These are phyloP conservation scores for Leptographium wingfieldii DNA, from an alignment of 2,329 filamentous ascomycete genomes.

Conservation along the genomic window DNA sequence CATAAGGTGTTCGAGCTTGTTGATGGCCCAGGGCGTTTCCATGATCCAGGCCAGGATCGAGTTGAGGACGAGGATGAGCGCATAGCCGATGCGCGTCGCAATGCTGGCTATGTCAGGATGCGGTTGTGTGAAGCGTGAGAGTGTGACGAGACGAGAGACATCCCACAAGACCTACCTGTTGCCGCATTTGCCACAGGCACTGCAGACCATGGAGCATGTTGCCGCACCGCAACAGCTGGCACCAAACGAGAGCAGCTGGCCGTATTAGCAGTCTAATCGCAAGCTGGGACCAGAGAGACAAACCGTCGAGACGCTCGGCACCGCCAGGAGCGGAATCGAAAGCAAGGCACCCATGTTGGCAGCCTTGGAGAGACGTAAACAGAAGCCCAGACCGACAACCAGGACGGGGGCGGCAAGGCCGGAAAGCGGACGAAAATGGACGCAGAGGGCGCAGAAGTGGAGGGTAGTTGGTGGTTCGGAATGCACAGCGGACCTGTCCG, in stretches of 20 bases:
- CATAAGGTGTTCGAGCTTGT: constrained; percentile 83
- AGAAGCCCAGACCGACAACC: not conserved
- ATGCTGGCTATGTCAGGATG: constrained; percentile 43
- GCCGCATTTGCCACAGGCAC: constrained; percentile 89
- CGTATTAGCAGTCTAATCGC: not conserved
- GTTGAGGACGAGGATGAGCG: constrained; percentile 88
- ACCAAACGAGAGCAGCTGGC: constrained; percentile 22
- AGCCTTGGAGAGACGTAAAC: not conserved
- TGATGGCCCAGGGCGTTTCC: constrained; percentile 97
- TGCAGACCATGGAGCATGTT: constrained; percentile 91
- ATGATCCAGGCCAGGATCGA: constrained; percentile 97
- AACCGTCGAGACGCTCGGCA: constrained; percentile 81
- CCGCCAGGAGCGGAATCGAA: constrained; percentile 75
- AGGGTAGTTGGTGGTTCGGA: not conserved
- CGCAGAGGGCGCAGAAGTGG: not conserved
- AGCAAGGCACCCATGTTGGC: constrained; percentile 73
- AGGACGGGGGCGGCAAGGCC: not conserved
- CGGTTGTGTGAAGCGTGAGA: not conserved
- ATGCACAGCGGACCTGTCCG: not conserved
- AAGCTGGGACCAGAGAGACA: constrained; percentile 21
- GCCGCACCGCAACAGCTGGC: constrained; percentile 94
- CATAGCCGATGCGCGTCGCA: constrained; percentile 92
- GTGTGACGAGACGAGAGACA: not conserved
- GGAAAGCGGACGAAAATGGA: not conserved
- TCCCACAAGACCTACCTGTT: constrained; percentile 52